Evolutionary conservation across 495 filamentous ascomycete genomes (phyloP).

Genomic region (Gamarada debralockiae): DNA sequence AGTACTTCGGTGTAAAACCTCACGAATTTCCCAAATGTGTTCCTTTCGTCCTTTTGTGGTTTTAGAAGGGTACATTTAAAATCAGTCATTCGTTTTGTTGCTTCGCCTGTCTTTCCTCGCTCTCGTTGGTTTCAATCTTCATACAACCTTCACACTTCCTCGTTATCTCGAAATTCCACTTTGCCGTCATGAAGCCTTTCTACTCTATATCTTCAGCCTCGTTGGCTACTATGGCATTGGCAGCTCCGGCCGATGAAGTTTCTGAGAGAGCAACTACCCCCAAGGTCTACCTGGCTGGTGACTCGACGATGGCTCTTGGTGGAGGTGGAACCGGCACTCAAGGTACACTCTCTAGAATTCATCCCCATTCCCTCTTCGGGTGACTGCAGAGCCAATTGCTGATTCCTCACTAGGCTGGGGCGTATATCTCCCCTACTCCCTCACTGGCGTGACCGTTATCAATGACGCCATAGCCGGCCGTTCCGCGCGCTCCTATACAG

Average conservation of each 20-base stretch:
- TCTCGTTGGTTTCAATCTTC: too few species aligned
- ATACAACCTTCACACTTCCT: too few species aligned
- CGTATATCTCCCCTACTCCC: constrained; percentile 46
- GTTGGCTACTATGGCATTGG: neutral
- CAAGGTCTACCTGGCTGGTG: constrained; percentile 51
- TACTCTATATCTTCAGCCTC: neutral
- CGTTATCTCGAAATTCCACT: too few species aligned
- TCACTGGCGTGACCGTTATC: constrained; percentile 40
- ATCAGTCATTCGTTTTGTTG: too few species aligned
- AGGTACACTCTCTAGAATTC: constrained; percentile 2
- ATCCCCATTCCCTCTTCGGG: neutral
- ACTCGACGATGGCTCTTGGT: constrained; percentile 51
- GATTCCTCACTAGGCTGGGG: too few species aligned
- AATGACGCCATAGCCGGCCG: constrained; percentile 59
- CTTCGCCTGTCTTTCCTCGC: too few species aligned
- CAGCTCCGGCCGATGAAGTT: too few species aligned
- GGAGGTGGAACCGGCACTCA: constrained; percentile 31
- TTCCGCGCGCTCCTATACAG: constrained; percentile 55
- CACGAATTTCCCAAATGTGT: too few species aligned
- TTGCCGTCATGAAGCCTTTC: neutral
- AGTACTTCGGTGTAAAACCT: too few species aligned
- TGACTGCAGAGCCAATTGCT: neutral
- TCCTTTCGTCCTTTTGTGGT: too few species aligned
- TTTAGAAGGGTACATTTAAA: too few species aligned
- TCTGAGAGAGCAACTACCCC: too few species aligned